phyloP scores from a whole-genome alignment of 352 stramenopile species.

The Phytophthora meadii region DNA sequence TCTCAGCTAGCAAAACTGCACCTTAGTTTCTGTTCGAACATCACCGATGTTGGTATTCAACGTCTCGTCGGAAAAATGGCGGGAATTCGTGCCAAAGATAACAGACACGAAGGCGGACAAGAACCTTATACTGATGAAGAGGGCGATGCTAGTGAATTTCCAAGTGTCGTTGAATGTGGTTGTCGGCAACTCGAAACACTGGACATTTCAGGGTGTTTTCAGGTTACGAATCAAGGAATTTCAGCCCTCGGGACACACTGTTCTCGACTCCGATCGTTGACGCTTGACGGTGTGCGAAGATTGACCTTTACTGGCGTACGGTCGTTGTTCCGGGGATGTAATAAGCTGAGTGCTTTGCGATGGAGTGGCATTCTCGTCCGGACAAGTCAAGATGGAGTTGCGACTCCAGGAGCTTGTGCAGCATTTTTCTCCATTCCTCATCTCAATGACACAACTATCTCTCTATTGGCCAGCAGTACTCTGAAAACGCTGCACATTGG shows the following conservation, averaged over 20 bases:
- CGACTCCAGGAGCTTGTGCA: constrained; percentile 22
- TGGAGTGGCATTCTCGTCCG: constrained; percentile 75
- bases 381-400: constrained; percentile 25
- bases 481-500: constrained; percentile 63
- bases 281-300: constrained; percentile 68
- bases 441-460: constrained; percentile 40
- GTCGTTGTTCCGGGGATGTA: constrained; percentile 44
- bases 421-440: constrained; percentile 77
- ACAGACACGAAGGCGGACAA: constrained; percentile 6
- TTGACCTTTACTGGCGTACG: constrained; percentile 40
- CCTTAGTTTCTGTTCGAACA: constrained; percentile 57
- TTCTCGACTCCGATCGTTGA: constrained; percentile 44
- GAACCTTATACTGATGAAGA: constrained; percentile 8
- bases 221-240: constrained; percentile 60
- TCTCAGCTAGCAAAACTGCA: constrained; percentile 46
- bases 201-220: constrained; percentile 75
- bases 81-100: constrained; percentile 9
- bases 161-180: constrained; percentile 24
- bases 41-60: constrained; percentile 62
- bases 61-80: constrained; percentile 47
- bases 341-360: constrained; percentile 44
- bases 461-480: constrained; percentile 27
- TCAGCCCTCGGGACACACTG: constrained; percentile 47
- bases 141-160: constrained; percentile 9
- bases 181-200: constrained; percentile 56